Percentiles rank a stretch among this genome's conserved stretches.
These are phyloP conservation scores for Russula vinacea DNA, from an alignment of 768 basidiomycete species.

Conservation along the genomic window DNA sequence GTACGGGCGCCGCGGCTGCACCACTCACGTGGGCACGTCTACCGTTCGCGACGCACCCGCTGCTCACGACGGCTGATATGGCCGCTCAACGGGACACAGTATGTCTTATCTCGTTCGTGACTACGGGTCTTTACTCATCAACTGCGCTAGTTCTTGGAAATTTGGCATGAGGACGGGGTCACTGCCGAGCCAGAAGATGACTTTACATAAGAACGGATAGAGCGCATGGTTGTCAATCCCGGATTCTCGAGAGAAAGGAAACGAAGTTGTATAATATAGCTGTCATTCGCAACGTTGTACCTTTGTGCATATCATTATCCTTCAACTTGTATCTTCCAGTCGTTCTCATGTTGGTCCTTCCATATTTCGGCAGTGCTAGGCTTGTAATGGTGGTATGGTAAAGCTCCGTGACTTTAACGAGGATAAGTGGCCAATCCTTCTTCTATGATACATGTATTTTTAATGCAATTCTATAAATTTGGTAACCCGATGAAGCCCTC, in stretches of 20 bases:
- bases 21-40: slow-evolving; percentile 72
- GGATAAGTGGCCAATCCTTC: not conserved
- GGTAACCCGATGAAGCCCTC: not conserved
- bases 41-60: slow-evolving; percentile 58
- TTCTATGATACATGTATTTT: not conserved
- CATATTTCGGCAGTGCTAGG: not conserved
- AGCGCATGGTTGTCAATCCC: not conserved
- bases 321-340: not conserved
- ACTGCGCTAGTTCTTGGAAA: slow-evolving; percentile 59
- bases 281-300: slow-evolving; percentile 1
- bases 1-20: slow-evolving; percentile 54
- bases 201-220: slow-evolving; percentile 14
- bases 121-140: not conserved
- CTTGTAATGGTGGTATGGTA: not conserved
- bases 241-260: not conserved
- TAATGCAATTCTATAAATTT: not conserved
- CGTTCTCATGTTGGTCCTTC: not conserved
- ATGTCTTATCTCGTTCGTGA: slow-evolving; percentile 26
- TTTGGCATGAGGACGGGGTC: slow-evolving; percentile 81
- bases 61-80: slow-evolving; percentile 61
- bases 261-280: slow-evolving; percentile 13
- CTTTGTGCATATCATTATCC: slow-evolving; percentile 28
- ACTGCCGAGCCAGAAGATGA: slow-evolving; percentile 53
- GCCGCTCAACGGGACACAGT: slow-evolving; percentile 63
- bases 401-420: not conserved